Evolutionary conservation across 2,329 filamentous ascomycete genomes (phyloP), one percentile per base, ranked within the genome.

Genomic region (Aspergillus puulaauensis): DNA sequence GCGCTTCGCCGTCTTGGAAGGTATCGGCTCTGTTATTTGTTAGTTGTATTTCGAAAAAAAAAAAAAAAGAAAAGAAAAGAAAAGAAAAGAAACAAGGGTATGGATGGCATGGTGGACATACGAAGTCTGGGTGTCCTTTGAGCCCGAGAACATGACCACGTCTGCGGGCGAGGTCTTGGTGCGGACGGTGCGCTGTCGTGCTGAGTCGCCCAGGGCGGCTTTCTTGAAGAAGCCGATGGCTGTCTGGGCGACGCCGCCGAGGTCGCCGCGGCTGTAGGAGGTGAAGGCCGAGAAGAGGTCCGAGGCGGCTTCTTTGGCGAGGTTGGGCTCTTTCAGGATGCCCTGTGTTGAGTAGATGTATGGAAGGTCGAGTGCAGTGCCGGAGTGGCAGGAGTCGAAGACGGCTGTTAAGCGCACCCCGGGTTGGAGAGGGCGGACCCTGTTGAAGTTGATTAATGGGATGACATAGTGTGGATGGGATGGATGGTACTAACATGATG

Each of bases 141-240:
- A 96, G 50, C 95, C 95, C 60, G 91, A 96, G 86, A 93, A 96
- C 90, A 97, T 96, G 71, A 98, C 86, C 40, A 99, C 95, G 75
- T 99, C 95, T 43, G 95, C 95, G 1, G 93, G 89, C 41, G 90
- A 95, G 3, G 95, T 98, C 78, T 96, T 96, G 35, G 93, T 98
- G 65, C 88, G 84, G 70, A 92, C 81, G 53, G 93, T 90, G 70
- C 86, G 87, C 75, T 96, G 83, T 71, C 92, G 88, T 4, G 89
- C 88, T 17, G 89, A 86, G 60, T 92, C 87, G 60, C 93, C 93
- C 45, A 79, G 84, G 11, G 90, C 89, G 11, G 91, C 92, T 70
- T 93, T 90, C 80, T 97, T 97, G 77, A 96, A 88, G 67, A 98
- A 85, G 43, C 86, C 85, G 70, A 93, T 87, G n/a, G 95, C 84